Conservation (phyloP, 768 basidiomycete genomes). For the Paxillus ammoniavirescens region DNA sequence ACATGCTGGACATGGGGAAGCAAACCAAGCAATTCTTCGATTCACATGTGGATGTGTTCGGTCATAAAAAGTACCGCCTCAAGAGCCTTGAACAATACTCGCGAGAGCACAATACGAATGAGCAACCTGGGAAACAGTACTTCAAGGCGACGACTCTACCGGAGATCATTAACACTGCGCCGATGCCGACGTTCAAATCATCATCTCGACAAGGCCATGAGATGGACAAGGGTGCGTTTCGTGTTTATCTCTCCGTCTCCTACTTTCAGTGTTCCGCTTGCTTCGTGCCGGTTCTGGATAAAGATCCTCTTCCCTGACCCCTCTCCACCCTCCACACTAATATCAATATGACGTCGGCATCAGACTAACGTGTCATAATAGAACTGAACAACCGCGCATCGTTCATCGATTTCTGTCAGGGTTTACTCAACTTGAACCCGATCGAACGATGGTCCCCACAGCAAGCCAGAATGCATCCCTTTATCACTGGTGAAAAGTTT, state of each 20-base stretch:
- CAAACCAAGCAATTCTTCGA: slow-evolving; percentile 95
- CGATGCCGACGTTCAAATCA: slow-evolving; percentile 85
- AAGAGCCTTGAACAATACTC: slow-evolving; percentile 96
- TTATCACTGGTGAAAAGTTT: slow-evolving; percentile 97
- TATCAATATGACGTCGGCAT: slow-evolving; percentile 4
- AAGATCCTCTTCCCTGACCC: not conserved
- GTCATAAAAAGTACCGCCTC: slow-evolving; percentile 81
- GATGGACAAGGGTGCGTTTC: slow-evolving; percentile 78
- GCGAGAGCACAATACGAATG: slow-evolving; percentile 90
- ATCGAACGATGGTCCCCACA: slow-evolving; percentile 96
- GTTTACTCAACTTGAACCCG: slow-evolving; percentile 91
- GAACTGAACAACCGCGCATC: slow-evolving; percentile 92
- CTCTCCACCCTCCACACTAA: slow-evolving; percentile 3
- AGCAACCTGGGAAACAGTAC: slow-evolving; percentile 98
- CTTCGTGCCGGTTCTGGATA: not conserved
- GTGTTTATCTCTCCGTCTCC: not conserved
- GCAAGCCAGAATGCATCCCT: slow-evolving; percentile 93
- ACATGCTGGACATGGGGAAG: slow-evolving; percentile 93
- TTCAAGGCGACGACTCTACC: slow-evolving; percentile 93
- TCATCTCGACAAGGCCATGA: slow-evolving; percentile 71
- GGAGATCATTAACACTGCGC: slow-evolving; percentile 94
- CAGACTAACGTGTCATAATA: slow-evolving; percentile 33
- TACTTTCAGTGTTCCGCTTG: not conserved
- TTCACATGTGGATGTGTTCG: slow-evolving; percentile 65
- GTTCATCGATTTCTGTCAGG: slow-evolving; percentile 97